Evolutionary conservation across 1,284 basidiomycete species (phyloP), one percentile per base, ranked within the genome.

Genomic region (Tilletia caries): DNA sequence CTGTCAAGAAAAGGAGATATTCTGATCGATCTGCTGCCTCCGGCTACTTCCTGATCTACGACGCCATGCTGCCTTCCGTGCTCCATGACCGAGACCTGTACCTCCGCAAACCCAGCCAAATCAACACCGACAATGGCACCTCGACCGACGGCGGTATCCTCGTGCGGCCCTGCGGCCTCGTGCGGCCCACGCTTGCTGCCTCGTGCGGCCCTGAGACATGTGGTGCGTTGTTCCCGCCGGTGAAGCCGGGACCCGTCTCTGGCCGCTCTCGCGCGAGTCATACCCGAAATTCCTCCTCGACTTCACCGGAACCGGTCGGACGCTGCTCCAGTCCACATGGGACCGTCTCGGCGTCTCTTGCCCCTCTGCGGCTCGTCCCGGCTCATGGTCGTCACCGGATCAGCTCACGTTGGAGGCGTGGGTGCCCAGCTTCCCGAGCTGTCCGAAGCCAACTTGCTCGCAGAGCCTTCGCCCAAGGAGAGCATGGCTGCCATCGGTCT

Each of bases 31-130:
- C 13, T 46, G 44, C n/a, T 12, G 44, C 44, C 44, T n/a, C n/a
- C n/a, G 44, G 79, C 68, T 83, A 80, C 73, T 82, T 79, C 52
- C 74, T 83, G 29, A 87, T 96, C 27, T 98, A 98, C 84, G 95
- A 98, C 84, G 92, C 91, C 60, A 98, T 98, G 95, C 88, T 98
- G 29, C 95, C 97, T 83, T 96, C 93, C 0, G 95, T 98, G 5
- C 86, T 98, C 12, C 85, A 86, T 69, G 95, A 95, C 0, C 87
- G 94, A 29, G 92, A 96, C 82, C 88, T 89, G 20, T 97, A 93
- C 85, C 86, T 98, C 15, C 50, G 50, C 54, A 86, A 86, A 50
- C 64, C 64, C 41, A 65, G 33, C 37, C 29, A 33, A 20, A 15
- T 62, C 32, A 41, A 41, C 37, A 15, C 29, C 20, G 29, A 25